Evolutionary conservation across 257 asterid species (phyloP).

Genomic region (Nicotiana otophora): DNA sequence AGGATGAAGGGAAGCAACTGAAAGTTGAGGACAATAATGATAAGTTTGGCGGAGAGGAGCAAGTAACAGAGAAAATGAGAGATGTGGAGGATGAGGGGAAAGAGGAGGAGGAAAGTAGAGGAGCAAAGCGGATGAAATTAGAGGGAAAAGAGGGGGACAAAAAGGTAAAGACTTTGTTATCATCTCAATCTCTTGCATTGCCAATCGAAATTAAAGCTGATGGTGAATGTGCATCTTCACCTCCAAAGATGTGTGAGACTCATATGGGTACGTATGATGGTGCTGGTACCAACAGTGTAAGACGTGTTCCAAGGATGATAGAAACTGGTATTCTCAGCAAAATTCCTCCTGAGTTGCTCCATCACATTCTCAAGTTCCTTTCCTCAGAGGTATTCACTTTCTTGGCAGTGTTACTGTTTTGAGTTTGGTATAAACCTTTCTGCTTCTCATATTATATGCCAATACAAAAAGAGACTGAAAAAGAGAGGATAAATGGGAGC

Average conservation of each 20-base stretch:
- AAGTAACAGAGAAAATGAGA: background rate
- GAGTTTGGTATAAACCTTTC: background rate
- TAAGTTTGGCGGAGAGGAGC: constrained; percentile 13
- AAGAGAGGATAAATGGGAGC: background rate
- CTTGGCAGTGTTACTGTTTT: background rate
- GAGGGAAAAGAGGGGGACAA: constrained; percentile 32
- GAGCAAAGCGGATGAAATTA: constrained; percentile 40
- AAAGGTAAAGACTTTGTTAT: constrained; percentile 15
- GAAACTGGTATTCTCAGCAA: constrained; percentile 53
- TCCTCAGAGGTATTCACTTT: constrained; percentile 60
- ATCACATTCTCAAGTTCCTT: constrained; percentile 69
- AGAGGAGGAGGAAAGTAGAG: constrained; percentile 30
- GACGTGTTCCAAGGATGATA: constrained; percentile 28
- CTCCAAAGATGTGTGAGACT: constrained; percentile 21
- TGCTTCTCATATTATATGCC: background rate
- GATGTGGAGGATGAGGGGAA: background rate
- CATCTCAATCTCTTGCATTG: constrained; percentile 24
- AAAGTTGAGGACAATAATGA: background rate
- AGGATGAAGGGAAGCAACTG: constrained; percentile 9
- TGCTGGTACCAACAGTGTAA: constrained; percentile 25
- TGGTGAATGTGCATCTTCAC: constrained; percentile 18
- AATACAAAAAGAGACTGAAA: background rate
- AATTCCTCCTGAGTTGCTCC: constrained; percentile 63
- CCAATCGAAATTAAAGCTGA: constrained; percentile 4
- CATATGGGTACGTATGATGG: constrained; percentile 9